phyloP scores from a whole-genome alignment of 306 rosid species.

The Casuarina equisetifolia region DNA sequence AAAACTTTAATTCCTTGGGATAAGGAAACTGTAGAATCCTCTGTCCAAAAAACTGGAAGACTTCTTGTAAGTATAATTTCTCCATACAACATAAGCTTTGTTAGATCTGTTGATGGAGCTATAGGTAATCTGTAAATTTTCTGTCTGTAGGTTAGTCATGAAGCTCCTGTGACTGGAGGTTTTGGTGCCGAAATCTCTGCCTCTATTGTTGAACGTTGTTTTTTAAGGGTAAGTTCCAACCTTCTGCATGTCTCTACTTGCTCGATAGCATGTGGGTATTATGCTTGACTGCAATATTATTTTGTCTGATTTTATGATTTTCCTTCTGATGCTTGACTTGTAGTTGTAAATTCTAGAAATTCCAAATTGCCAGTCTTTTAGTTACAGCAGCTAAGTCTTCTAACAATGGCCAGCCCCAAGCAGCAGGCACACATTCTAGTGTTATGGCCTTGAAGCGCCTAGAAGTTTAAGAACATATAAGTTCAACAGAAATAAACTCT shows the following conservation, averaged over 20 bases:
- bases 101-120: conserved; percentile 1
- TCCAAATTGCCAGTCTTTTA: background rate
- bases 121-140: conserved; percentile 16
- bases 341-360: background rate
- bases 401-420: conserved; percentile 1
- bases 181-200: conserved; percentile 98
- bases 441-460: background rate
- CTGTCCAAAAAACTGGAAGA: conserved; percentile 90
- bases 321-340: background rate
- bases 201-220: conserved; percentile 87
- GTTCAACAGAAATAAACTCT: background rate
- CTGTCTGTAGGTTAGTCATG: conserved; percentile 81
- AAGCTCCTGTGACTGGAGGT: conserved; percentile 95
- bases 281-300: background rate
- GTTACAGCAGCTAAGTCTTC: background rate
- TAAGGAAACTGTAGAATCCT: conserved; percentile 88
- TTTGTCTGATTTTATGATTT: background rate
- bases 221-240: conserved; percentile 65
- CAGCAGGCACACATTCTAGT: background rate
- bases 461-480: background rate
- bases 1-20: conserved; percentile 97
- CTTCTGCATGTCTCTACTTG: background rate
- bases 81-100: conserved; percentile 5
- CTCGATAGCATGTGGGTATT: background rate
- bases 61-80: conserved; percentile 69